Evolutionary conservation across 1,139 yeast species (phyloP).

Genomic region (Hansenula anomala): DNA sequence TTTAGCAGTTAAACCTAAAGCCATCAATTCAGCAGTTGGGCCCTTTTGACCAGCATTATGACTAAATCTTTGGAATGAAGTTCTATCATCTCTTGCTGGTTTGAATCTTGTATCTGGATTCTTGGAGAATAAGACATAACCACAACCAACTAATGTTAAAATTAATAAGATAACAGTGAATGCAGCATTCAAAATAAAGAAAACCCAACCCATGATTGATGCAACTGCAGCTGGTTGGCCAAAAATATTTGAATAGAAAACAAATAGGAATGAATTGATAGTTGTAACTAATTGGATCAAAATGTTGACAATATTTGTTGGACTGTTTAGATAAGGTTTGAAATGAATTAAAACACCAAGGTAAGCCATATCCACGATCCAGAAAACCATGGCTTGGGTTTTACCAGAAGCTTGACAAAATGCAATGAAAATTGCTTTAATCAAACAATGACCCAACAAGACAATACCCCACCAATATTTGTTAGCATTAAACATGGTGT

Average conservation of each 20-base stretch:
- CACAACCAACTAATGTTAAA: constrained; percentile 53
- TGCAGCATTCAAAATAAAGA: constrained; percentile 74
- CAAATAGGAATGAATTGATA: constrained; percentile 65
- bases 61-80: constrained; percentile 64
- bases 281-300: constrained; percentile 60
- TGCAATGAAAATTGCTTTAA: constrained; percentile 61
- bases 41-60: constrained; percentile 22
- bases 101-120: constrained; percentile 82
- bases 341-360: constrained; percentile 50
- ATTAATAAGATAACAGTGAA: constrained; percentile 62
- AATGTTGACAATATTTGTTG: constrained; percentile 65
- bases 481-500: constrained; percentile 75
- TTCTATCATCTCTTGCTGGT: constrained; percentile 80
- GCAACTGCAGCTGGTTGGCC: constrained; percentile 63
- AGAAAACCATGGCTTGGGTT: constrained; percentile 61
- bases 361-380: constrained; percentile 61
- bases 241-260: constrained; percentile 70
- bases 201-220: constrained; percentile 78
- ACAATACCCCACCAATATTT: constrained; percentile 75
- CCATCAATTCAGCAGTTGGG: constrained; percentile 56
- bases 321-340: constrained; percentile 66
- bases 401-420: constrained; percentile 68
- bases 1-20: constrained; percentile 66
- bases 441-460: constrained; percentile 45
- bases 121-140: constrained; percentile 55